These are phyloP conservation scores for Xerocomellus dryophilus DNA, from an alignment of 768 basidiomycete genomes.

Conservation along the genomic window DNA sequence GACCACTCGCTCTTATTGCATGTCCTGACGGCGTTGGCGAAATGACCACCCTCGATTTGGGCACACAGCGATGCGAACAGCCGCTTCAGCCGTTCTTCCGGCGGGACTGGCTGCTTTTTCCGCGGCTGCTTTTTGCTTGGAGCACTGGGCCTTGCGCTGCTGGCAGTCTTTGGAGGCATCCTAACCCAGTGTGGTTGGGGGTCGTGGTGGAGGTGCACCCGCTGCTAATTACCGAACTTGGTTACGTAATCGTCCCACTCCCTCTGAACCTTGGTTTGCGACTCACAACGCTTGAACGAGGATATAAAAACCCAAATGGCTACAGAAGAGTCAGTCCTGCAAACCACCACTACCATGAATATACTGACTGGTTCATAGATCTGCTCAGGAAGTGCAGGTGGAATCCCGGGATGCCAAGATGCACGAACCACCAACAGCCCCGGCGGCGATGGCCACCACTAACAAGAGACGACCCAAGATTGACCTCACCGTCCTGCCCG, in stretches of 20 bases:
- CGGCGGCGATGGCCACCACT: slow-evolving; percentile 41
- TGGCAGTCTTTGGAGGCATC: slow-evolving; percentile 23
- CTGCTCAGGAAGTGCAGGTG: slow-evolving; percentile 30
- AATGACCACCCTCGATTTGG: slow-evolving; percentile 88
- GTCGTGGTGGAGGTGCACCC: slow-evolving; percentile 12
- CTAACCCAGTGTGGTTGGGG: background rate
- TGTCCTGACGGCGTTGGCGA: slow-evolving; percentile 82
- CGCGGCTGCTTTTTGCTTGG: slow-evolving; percentile 9
- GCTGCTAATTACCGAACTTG: slow-evolving; percentile 17
- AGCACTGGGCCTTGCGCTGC: slow-evolving; percentile 4
- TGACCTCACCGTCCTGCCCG: slow-evolving; percentile 51
- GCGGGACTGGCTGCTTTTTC: slow-evolving; percentile 21
- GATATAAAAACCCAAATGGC: slow-evolving; percentile 42
- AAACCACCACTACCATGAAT: slow-evolving; percentile 4
- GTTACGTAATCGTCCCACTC: slow-evolving; percentile 20
- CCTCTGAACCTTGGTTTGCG: background rate
- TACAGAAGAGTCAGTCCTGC: slow-evolving; percentile 46
- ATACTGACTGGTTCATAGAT: slow-evolving; percentile 18
- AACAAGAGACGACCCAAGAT: slow-evolving; percentile 71
- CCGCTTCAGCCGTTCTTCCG: slow-evolving; percentile 42
- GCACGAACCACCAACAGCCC: slow-evolving; percentile 43
- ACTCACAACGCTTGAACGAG: background rate
- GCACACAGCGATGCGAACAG: slow-evolving; percentile 78
- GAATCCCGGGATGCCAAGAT: slow-evolving; percentile 34
- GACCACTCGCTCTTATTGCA: slow-evolving; percentile 79